A percentile compares a stretch with the other conserved stretches of the same genome.
These are phyloP conservation scores for Alternaria gansuensis DNA, from an alignment of 2,329 filamentous ascomycete species.

Conservation along the genomic window DNA sequence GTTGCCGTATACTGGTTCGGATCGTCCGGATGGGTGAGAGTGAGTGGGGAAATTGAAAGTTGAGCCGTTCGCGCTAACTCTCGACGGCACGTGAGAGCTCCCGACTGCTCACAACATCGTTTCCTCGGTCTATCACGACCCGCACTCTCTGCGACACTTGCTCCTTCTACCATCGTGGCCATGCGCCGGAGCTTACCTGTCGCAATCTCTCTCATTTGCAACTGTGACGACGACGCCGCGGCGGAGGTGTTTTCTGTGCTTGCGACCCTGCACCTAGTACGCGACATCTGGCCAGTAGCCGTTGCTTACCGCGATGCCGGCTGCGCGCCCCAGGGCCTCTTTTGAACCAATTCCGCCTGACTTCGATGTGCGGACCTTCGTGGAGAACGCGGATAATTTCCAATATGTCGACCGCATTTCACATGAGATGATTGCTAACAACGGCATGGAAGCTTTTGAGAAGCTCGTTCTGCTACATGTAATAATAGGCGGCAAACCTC, in stretches of 20 bases:
- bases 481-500: constrained; percentile 81
- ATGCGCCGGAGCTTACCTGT: not conserved
- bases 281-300: constrained; percentile 24
- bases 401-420: constrained; percentile 85
- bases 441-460: constrained; percentile 83
- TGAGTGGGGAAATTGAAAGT: constrained; percentile 14
- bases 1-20: not conserved
- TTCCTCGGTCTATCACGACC: constrained; percentile 7
- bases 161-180: not conserved
- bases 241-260: constrained; percentile 2
- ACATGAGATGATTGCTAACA: constrained; percentile 76
- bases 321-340: constrained; percentile 80
- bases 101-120: constrained; percentile 5
- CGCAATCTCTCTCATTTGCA: not conserved
- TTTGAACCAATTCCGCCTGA: constrained; percentile 92
- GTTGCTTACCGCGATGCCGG: constrained; percentile 68
- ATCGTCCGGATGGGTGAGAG: constrained; percentile 1
- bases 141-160: not conserved
- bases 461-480: constrained; percentile 85
- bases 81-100: constrained; percentile 24
- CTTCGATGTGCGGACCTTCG: constrained; percentile 77
- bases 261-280: constrained; percentile 1
- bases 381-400: constrained; percentile 83
- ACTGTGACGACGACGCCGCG: constrained; percentile 6
- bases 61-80: constrained; percentile 22